Evolutionary conservation across 176 grass and related monocot genomes (phyloP).

Genomic region (Paspalum notatum): DNA sequence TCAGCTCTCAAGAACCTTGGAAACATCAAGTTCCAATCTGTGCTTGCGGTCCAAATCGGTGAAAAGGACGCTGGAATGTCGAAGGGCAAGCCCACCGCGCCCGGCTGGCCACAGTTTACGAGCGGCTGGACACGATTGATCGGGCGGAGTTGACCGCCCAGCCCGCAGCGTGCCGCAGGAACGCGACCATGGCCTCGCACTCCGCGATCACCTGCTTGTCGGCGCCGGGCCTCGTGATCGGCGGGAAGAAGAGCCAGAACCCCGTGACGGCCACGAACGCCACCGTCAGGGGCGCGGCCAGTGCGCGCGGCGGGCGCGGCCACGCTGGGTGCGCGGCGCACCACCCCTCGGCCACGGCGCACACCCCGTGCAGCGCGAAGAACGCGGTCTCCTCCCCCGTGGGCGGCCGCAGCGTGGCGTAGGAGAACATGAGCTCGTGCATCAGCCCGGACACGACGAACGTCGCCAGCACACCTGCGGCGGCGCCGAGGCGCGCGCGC

Average conservation of each 20-base stretch:
- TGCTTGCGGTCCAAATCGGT: too few species aligned
- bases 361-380: slow-evolving; percentile 69
- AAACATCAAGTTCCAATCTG: too few species aligned
- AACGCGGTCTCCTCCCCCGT: slow-evolving; percentile 64
- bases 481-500: slow-evolving; percentile 34
- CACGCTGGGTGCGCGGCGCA: slow-evolving; percentile 34
- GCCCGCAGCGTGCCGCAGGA: slow-evolving; percentile 18
- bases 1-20: too few species aligned
- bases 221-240: slow-evolving; percentile 42
- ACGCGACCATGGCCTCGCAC: slow-evolving; percentile 42
- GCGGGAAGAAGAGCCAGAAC: slow-evolving; percentile 75
- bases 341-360: slow-evolving; percentile 54
- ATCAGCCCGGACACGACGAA: slow-evolving; percentile 65
- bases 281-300: slow-evolving; percentile 40
- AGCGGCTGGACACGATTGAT: neutral
- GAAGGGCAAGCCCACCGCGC: too few species aligned
- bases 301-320: slow-evolving; percentile 40
- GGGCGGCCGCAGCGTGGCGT: slow-evolving; percentile 53
- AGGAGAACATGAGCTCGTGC: slow-evolving; percentile 79
- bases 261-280: slow-evolving; percentile 44
- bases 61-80: too few species aligned
- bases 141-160: slow-evolving; percentile 20
- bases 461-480: slow-evolving; percentile 47
- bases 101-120: neutral
- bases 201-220: slow-evolving; percentile 57